Base-by-base conservation (phyloP, 441 rosid genomes). In the Isatis lusitanica region DNA sequence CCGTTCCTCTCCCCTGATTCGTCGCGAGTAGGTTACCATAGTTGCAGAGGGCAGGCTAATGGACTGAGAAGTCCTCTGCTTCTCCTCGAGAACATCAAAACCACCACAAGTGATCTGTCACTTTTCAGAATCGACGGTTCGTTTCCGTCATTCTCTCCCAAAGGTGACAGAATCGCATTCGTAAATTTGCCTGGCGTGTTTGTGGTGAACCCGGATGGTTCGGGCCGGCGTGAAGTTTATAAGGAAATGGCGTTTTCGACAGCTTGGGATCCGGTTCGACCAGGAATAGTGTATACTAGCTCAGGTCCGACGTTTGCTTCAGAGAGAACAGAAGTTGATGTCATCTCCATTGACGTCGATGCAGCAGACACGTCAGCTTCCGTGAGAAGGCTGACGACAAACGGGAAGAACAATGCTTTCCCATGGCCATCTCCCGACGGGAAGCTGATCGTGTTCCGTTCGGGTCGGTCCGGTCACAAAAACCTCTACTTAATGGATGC, bases 361-460 rank as follows among this genome's bases (percentile, higher is more conserved):
- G 81, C 67, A n/a, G 62, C 7, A 0, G 83, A 81, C 12, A 60
- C 7, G 35, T 70, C 73, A 4, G 50, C 53, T 18, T 57, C 74
- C 4, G 76, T 80, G 17, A 88, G 66, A 62, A 91, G 78, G 80
- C 55, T 93, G 61, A 93, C 98, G 8, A 77, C 84, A 0, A 78
- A 85, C 64, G 96, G 97, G 9, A 56, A 85, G 71, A 93, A 91
- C 47, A 93, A 93, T 56, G 98, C 97, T 21, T 91, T 93, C 62
- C 98, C 96, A 3, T 79, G 91, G 3, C 86, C 83, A 13, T 91
- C 98, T 0, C 94, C 98, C 0, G 96, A 93, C 24, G 97, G 98
- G 15, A 88, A 88, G 79, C 80, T 82, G 81, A 66, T 93, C 0
- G 94, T 85, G 59, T 93, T 93, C 35, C 87, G 97, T 6, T 93